Conservation (phyloP, 768 basidiomycete species). For the Lactarius trivialis region DNA sequence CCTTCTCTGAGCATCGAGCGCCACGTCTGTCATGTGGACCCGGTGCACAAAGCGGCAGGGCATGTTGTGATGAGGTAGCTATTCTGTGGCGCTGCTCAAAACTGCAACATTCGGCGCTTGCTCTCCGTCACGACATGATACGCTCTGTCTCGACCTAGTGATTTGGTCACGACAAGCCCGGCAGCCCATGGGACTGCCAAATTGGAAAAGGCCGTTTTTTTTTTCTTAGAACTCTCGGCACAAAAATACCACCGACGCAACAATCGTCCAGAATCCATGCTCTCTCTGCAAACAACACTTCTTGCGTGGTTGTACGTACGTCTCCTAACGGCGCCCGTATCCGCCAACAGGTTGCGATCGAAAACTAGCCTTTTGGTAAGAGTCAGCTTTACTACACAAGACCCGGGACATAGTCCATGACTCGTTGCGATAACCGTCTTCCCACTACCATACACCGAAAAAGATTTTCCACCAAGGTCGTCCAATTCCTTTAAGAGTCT, state of each 20-base stretch:
- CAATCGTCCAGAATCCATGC: neutral
- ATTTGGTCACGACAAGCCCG: neutral
- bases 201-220: slow-evolving; percentile 8
- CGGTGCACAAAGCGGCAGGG: neutral
- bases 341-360: neutral
- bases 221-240: neutral
- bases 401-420: neutral
- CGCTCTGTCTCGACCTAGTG: neutral
- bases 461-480: slow-evolving; percentile 83
- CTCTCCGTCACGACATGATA: neutral
- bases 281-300: neutral
- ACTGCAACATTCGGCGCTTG: neutral
- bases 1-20: neutral
- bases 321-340: neutral
- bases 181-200: slow-evolving; percentile 4
- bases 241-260: neutral
- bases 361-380: neutral
- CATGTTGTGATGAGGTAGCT: neutral
- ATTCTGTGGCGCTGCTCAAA: neutral
- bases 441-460: slow-evolving; percentile 63
- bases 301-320: neutral
- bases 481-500: slow-evolving; percentile 67
- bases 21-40: neutral
- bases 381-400: neutral
- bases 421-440: neutral